Percentiles rank a stretch among this genome's conserved stretches.
These are phyloP conservation scores for Penicillium cosmopolitanum DNA, from an alignment of 495 filamentous ascomycete species.

Conservation along the genomic window DNA sequence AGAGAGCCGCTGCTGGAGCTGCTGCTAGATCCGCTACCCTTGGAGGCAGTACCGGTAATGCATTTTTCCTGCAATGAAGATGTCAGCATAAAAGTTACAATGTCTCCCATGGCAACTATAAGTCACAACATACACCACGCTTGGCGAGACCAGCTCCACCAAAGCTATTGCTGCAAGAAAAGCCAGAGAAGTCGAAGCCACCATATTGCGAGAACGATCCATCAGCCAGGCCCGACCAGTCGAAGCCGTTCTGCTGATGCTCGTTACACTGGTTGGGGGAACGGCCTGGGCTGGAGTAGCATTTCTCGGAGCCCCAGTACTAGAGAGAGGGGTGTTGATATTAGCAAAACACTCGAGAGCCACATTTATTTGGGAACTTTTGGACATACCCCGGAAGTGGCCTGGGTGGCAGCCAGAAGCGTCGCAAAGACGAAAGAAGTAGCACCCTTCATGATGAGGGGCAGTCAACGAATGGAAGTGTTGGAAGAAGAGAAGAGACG, in stretches of 20 bases:
- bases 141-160: constrained; percentile 50
- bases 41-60: constrained; percentile 25
- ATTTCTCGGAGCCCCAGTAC: constrained; percentile 60
- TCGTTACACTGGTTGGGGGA: constrained; percentile 76
- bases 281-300: constrained; percentile 71
- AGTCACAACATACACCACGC: constrained; percentile 45
- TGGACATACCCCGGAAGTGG: constrained; percentile 32
- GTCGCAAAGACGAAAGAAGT: constrained; percentile 33
- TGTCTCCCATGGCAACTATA: not conserved
- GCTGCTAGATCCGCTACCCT: constrained; percentile 34
- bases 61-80: constrained; percentile 27
- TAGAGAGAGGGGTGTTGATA: constrained; percentile 15
- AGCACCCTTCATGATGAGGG: constrained; percentile 32
- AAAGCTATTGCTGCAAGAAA: constrained; percentile 62
- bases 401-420: constrained; percentile 34
- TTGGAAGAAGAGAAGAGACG: constrained; percentile 1
- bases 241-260: constrained; percentile 67
- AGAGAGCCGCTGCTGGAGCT: constrained; percentile 7
- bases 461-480: constrained; percentile 7
- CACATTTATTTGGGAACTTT: not conserved
- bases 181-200: constrained; percentile 74
- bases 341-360: constrained; percentile 1
- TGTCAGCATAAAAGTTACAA: constrained; percentile 5
- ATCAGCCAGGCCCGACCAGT: constrained; percentile 64
- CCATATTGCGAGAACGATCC: constrained; percentile 72